These are phyloP conservation scores for Xylaria cubensis DNA, from an alignment of 495 filamentous ascomycete genomes.

Conservation along the genomic window DNA sequence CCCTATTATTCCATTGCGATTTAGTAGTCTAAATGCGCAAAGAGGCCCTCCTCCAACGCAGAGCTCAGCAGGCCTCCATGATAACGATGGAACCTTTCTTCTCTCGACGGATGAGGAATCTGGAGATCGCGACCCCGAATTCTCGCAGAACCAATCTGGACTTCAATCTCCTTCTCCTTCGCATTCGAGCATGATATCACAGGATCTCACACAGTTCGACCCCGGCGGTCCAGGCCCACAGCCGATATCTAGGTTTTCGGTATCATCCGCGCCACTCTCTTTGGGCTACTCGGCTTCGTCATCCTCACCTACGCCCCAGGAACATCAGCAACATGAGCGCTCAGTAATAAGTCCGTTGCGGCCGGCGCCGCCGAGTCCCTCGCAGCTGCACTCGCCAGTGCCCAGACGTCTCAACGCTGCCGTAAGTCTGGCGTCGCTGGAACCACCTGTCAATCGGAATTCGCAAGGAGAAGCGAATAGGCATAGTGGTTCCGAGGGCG, in stretches of 20 bases:
- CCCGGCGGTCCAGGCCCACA: background rate
- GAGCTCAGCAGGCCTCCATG: background rate
- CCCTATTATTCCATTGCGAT: constrained; percentile 1
- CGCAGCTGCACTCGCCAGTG: background rate
- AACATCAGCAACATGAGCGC: background rate
- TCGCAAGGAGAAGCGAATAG: too few species aligned
- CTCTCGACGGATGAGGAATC: background rate
- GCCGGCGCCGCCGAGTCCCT: constrained; percentile 1
- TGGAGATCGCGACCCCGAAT: background rate
- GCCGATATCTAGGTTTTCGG: constrained; percentile 15
- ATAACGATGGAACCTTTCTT: constrained; percentile 7
- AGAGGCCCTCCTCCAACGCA: background rate
- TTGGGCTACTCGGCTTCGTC: constrained; percentile 9
- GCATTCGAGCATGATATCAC: constrained; percentile 8
- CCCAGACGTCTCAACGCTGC: background rate
- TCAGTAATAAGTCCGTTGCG: constrained; percentile 4
- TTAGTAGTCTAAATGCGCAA: constrained; percentile 8
- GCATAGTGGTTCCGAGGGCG: background rate
- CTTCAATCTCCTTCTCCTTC: constrained; percentile 5
- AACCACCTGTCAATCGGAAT: background rate
- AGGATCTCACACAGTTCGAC: constrained; percentile 17
- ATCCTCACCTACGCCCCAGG: background rate
- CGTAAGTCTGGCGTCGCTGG: background rate
- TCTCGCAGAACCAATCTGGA: background rate
- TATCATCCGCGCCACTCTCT: constrained; percentile 7